Evolutionary conservation across 2,329 filamentous ascomycete species (phyloP), one percentile per base, ranked within the genome.

Genomic region (Ophiostoma ips): DNA sequence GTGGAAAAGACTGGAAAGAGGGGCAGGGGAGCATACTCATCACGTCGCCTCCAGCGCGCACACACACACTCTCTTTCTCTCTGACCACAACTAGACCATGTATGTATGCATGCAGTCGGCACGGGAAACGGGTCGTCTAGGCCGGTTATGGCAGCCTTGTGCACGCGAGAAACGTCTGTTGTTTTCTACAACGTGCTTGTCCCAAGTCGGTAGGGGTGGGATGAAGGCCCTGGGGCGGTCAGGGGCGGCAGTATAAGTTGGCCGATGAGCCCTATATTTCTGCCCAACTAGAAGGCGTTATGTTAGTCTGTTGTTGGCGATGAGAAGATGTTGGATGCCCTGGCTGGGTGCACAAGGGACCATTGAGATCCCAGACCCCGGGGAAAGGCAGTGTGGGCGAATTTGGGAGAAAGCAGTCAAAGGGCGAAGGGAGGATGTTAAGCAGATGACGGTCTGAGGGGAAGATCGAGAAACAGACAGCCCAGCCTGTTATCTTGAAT

Each of bases 11-110:
- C 44, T 48, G 18, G 46, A 36, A 30, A 43, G 40, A 43, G 40
- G 46, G 33, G 46, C n/a, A 36, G 44, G 16, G 37, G 13, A 31
- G 18, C 53, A 48, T 56, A 54, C 53, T 49, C 52, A 52, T 54
- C 47, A 52, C 51, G 47, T 53, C 30, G 41, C 52, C 50, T 52
- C 52, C 40, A 30, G 40, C 40, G 24, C 40, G 50, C 30, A n/a
- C n/a, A n/a, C n/a, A n/a, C n/a, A n/a, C n/a, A 43, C 33, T 48
- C 48, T 48, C 48, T 45, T 40, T 46, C 30, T n/a, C 16, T 31
- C 24, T 7, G 24, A 10, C 46, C 44, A 33, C 51, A 34, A 21
- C 51, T 50, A 37, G 37, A 41, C 19, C 46, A 53, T 48, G 44
- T 50, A 47, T n/a, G 9, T 24, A 24, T 38, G 36, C 49, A 54